Percentiles rank a stretch among this genome's conserved stretches.
Evolutionary conservation across 1,139 yeast species (phyloP).

Genomic region (Kurtzmaniella quercitrusa): DNA sequence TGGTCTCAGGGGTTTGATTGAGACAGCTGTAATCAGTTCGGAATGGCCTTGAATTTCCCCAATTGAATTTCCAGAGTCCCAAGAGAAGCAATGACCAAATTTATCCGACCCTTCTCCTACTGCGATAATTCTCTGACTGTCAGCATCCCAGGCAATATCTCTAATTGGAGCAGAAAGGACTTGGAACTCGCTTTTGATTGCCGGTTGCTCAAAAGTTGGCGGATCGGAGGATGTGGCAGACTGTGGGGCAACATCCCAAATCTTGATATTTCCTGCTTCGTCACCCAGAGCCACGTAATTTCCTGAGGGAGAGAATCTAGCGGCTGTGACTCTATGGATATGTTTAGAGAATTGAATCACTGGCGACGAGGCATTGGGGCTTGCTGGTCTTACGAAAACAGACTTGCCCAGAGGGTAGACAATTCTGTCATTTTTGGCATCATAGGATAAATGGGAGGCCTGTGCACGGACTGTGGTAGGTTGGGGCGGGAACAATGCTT

Average conservation of each 20-base stretch:
- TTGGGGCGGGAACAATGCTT: constrained; percentile 57
- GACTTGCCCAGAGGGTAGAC: constrained; percentile 85
- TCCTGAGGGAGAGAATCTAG: constrained; percentile 85
- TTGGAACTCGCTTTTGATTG: constrained; percentile 76
- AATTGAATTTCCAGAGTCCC: constrained; percentile 91
- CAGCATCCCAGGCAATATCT: constrained; percentile 92
- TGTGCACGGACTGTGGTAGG: constrained; percentile 74
- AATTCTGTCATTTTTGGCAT: constrained; percentile 58
- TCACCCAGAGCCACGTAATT: constrained; percentile 91
- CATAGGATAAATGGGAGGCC: constrained; percentile 72
- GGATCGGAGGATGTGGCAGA: constrained; percentile 16
- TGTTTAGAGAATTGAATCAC: constrained; percentile 72
- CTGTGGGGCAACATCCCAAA: constrained; percentile 62
- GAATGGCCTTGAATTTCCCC: constrained; percentile 97
- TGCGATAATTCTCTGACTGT: constrained; percentile 78
- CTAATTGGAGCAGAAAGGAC: constrained; percentile 79
- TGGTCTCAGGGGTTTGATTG: constrained; percentile 85
- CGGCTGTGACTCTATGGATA: constrained; percentile 69
- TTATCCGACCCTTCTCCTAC: constrained; percentile 94
- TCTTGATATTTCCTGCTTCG: constrained; percentile 76
- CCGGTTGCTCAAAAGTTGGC: constrained; percentile 40
- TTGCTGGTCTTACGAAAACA: constrained; percentile 65
- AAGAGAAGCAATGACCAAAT: constrained; percentile 88
- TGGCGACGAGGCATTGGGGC: constrained; percentile 30
- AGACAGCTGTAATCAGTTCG: constrained; percentile 78